A percentile compares a stretch with the other conserved stretches of the same genome.
Conservation (phyloP, 2,329 filamentous ascomycete species). For the Trichoderma semiorbis region DNA sequence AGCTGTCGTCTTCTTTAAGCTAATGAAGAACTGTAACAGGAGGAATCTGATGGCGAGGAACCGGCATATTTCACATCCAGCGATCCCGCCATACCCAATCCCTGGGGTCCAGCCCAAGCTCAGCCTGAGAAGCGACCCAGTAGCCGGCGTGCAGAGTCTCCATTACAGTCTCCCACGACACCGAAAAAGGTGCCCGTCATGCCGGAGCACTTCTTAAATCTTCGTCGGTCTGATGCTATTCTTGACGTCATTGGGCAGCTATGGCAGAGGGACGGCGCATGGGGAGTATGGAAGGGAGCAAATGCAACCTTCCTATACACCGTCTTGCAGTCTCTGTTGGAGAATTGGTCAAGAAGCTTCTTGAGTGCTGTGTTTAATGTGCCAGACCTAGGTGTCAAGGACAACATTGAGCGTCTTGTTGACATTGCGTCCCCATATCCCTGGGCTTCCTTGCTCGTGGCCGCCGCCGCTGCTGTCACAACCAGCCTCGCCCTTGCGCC, state of each 20-base stretch:
- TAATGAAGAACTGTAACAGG: slow-evolving; percentile 31
- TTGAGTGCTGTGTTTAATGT: slow-evolving; percentile 89
- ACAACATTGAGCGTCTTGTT: slow-evolving; percentile 72
- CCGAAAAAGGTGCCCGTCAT: slow-evolving; percentile 32
- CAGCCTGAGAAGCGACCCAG: slow-evolving; percentile 27
- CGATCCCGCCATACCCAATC: slow-evolving; percentile 52
- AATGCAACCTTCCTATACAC: slow-evolving; percentile 92
- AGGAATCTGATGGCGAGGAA: slow-evolving; percentile 71
- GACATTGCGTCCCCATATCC: slow-evolving; percentile 76
- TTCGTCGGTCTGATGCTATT: slow-evolving; percentile 75
- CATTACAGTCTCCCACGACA: slow-evolving; percentile 29
- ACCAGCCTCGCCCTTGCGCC: slow-evolving; percentile 81
- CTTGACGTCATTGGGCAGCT: slow-evolving; percentile 82
- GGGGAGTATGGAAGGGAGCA: slow-evolving; percentile 91
- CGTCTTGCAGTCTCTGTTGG: slow-evolving; percentile 78
- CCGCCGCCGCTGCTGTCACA: slow-evolving; percentile 59
- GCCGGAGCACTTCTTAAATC: slow-evolving; percentile 58
- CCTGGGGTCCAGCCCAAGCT: slow-evolving; percentile 29
- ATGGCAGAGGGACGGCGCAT: slow-evolving; percentile 84
- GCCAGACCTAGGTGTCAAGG: slow-evolving; percentile 74
- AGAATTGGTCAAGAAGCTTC: slow-evolving; percentile 87
- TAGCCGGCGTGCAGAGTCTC: slow-evolving; percentile 29
- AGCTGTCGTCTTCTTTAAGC: not conserved
- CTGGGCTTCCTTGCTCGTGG: slow-evolving; percentile 73
- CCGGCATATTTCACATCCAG: slow-evolving; percentile 79